Percentiles rank a stretch among this genome's conserved stretches.
These are phyloP conservation scores for Celoporthe dispersa DNA, from an alignment of 2,329 filamentous ascomycete species.

Conservation along the genomic window DNA sequence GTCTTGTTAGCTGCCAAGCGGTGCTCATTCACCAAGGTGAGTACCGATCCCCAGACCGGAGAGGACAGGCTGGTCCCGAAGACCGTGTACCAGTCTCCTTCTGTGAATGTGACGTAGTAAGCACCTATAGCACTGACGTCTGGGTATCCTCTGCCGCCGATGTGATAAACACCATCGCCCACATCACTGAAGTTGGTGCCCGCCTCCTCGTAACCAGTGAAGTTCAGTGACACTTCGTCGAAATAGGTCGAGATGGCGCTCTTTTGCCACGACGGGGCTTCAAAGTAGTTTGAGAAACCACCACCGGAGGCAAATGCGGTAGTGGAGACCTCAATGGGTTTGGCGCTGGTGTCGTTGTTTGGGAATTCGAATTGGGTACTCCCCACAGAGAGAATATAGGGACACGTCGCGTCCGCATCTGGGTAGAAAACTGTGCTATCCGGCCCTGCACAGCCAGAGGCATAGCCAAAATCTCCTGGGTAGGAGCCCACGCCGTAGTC, in stretches of 20 bases:
- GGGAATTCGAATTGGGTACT: constrained; percentile 34
- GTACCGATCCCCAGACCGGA: constrained; percentile 52
- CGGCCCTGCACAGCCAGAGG: constrained; percentile 42
- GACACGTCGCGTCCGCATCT: constrained; percentile 50
- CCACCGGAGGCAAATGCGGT: constrained; percentile 38
- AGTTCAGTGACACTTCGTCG: constrained; percentile 33
- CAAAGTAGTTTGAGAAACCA: constrained; percentile 42
- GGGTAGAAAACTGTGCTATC: constrained; percentile 47
- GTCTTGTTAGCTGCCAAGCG: constrained; percentile 49
- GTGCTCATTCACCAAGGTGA: constrained; percentile 57
- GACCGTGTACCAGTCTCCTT: constrained; percentile 43
- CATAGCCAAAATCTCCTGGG: constrained; percentile 33
- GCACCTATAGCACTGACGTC: constrained; percentile 52
- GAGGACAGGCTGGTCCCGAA: constrained; percentile 56
- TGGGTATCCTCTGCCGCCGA: constrained; percentile 51
- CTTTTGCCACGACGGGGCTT: constrained; percentile 37
- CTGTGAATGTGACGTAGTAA: constrained; percentile 40
- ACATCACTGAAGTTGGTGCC: constrained; percentile 43
- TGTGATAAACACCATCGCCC: constrained; percentile 46
- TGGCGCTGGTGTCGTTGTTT: constrained; percentile 20
- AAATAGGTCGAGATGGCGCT: constrained; percentile 36
- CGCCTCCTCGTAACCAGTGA: constrained; percentile 40
- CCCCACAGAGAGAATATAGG: constrained; percentile 53
- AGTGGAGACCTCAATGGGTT: constrained; percentile 32
- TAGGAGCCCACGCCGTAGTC: constrained; percentile 45